Base-by-base conservation (phyloP, 441 rosid species). In the Arabidopsis hybrid region DNA sequence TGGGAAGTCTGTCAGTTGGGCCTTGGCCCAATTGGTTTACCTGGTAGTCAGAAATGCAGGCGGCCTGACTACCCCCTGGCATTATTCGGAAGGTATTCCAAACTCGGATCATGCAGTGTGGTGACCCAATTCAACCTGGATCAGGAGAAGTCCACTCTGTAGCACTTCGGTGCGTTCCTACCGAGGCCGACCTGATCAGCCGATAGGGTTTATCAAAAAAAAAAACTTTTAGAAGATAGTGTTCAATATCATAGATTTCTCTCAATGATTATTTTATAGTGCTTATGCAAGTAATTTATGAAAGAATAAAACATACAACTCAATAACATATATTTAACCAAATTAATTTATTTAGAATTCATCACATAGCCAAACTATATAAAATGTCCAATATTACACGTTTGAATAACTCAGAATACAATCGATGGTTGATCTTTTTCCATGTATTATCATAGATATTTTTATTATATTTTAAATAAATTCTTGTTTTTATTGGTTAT, bases 211-310 rank as follows among this genome's bases (percentile, higher is more conserved):
- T n/a, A n/a, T n/a, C n/a, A n/a, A n/a, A n/a, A n/a, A n/a, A n/a
- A n/a, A n/a, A 55, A 43, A 63, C 57, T n/a, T 72, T 72, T 72
- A 36, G 34, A 45, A 35, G 55, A 55, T 11, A 46, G 42, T 56
- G 32, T 56, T 73, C 65, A 34, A 36, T n/a, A 72, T 42, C 38
- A 29, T 42, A 29, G 60, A 49, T 16, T 38, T 39, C 11, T 50
- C 31, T 16, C 21, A 51, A 26, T 52, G 18, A 21, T 26, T 49
- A 49, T 47, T 60, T 49, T 60, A 14, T 8, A 60, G 40, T 70
- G 21, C 40, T 47, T 47, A 38, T 60, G 26, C 46, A 31, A 42
- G 34, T 29, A n/a, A 5, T 67, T 53, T 55, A 40, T 14, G 32
- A 8, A 26, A 6, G 4, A 13, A 12, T 21, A 40, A 17, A 39